A percentile compares a stretch with the other conserved stretches of the same genome.
Conservation (phyloP, 108 stramenopile species). For the Pseudonitzschia delicatissima region DNA sequence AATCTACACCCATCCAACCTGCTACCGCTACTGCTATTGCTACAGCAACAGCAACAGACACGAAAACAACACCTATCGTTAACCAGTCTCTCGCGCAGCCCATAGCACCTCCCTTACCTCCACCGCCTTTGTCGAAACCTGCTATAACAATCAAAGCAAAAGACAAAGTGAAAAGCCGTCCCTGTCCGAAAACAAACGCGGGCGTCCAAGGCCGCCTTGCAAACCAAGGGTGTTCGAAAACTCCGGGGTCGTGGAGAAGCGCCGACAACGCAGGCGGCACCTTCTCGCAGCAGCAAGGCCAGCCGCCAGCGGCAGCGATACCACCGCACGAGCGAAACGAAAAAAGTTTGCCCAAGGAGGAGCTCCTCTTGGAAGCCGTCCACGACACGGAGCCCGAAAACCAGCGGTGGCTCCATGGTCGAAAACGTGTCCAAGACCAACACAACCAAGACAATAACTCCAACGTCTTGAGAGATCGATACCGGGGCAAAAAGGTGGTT, state of each 20-base stretch:
- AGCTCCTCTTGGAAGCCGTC: slow-evolving; percentile 77
- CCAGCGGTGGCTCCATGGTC: slow-evolving; percentile 61
- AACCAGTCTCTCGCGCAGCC: slow-evolving; percentile 12
- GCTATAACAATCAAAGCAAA: not conserved
- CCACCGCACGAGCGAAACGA: slow-evolving; percentile 24
- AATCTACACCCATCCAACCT: not conserved
- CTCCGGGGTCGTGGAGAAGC: slow-evolving; percentile 12
- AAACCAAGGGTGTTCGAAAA: slow-evolving; percentile 8
- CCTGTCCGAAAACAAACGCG: not conserved
- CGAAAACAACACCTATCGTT: not conserved
- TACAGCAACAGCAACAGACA: not conserved
- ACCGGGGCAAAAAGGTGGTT: slow-evolving; percentile 36
- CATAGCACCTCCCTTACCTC: slow-evolving; percentile 4
- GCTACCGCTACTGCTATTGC: slow-evolving; percentile 7
- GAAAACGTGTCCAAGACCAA: slow-evolving; percentile 59
- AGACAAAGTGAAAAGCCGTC: not conserved
- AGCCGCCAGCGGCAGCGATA: slow-evolving; percentile 7
- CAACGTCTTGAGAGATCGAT: slow-evolving; percentile 22
- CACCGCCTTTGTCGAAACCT: not conserved
- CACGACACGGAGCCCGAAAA: slow-evolving; percentile 74
- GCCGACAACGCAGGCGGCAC: not conserved
- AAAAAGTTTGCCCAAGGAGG: slow-evolving; percentile 71
- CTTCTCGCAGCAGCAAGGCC: not conserved
- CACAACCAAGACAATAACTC: slow-evolving; percentile 28
- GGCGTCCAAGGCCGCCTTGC: slow-evolving; percentile 22